Evolutionary conservation across 495 filamentous ascomycete genomes (phyloP), one percentile per base, ranked within the genome.

Genomic region (Neurospora pannonica): DNA sequence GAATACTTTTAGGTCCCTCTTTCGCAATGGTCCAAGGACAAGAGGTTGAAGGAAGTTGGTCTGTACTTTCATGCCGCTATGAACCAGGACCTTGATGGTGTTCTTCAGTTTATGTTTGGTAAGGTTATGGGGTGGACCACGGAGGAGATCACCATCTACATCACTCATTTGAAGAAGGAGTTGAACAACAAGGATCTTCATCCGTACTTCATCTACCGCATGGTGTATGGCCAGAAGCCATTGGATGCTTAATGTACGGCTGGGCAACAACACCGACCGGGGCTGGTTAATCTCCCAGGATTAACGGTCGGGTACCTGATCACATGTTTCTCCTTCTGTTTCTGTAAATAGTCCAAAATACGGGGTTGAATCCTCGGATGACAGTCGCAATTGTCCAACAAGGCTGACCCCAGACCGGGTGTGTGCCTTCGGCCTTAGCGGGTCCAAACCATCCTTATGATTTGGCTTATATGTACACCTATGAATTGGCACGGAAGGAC

Each of bases 41-140:
- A 86, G 85, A 81, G 82, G 38, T 46, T 85, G 67, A 86, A 85
- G 72, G 83, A 88, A 75, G 77, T 88, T 38, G 88, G 88, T 1
- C 70, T 76, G 40, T 81, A 74, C 71, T 73, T 73, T 11, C 73
- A 77, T 21, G 54, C 75, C n/a, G 74, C 70, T 21, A 69, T 82
- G 0, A 76, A 78, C 54, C 73, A 80, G 46, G 81, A 82, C 42
- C 38, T 80, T 1, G 81, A 82, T 34, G 75, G 74, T 71, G 11
- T 19, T 69, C 4, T 40, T 5, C 42, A 36, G 75, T 82, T 31
- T 62, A 75, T 80, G 74, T 82, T 78, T 74, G 73, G 72, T 40
- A 74, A 75, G n/a, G 76, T 82, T 3, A 76, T 83, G 70, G 78
- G 76, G 8, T 82, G 82, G 74, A 75, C 75, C 8, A 54, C 28